Percentiles rank a stretch among this genome's conserved stretches.
Evolutionary conservation across 2,329 filamentous ascomycete species (phyloP).

Genomic region (Cladosporium halotolerans): DNA sequence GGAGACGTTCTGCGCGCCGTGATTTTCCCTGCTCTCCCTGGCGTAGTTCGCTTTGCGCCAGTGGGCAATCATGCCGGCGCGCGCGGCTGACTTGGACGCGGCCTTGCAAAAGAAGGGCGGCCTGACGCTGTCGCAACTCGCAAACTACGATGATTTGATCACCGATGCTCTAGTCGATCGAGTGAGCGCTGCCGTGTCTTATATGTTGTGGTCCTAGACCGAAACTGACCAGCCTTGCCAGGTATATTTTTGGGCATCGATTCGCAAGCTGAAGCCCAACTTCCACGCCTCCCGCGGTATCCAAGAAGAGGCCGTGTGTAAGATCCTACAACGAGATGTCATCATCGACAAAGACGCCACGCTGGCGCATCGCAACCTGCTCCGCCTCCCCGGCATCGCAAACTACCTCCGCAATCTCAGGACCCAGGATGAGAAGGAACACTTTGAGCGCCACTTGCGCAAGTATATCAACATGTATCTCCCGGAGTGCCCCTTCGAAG

Average conservation of each 20-base stretch:
- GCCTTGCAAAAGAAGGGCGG: conserved; percentile 57
- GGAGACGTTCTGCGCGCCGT: background rate
- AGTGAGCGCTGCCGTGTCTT: conserved; percentile 50
- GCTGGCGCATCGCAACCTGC: conserved; percentile 64
- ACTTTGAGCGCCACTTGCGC: conserved; percentile 77
- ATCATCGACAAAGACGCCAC: conserved; percentile 67
- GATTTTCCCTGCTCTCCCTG: background rate
- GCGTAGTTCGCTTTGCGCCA: background rate
- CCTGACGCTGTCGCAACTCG: conserved; percentile 79
- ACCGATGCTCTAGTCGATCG: conserved; percentile 94
- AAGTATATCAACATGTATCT: conserved; percentile 91
- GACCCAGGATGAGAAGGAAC: conserved; percentile 72
- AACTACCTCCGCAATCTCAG: conserved; percentile 60
- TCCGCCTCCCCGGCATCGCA: conserved; percentile 66
- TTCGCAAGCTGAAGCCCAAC: conserved; percentile 85
- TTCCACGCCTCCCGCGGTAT: conserved; percentile 81
- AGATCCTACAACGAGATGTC: conserved; percentile 57
- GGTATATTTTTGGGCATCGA: conserved; percentile 94
- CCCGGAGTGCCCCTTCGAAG: conserved; percentile 90
- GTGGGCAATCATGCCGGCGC: conserved; percentile 8
- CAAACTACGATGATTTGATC: conserved; percentile 89
- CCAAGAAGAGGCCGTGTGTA: conserved; percentile 56
- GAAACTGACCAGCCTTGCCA: conserved; percentile 33
- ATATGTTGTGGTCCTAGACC: background rate
- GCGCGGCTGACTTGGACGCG: conserved; percentile 34